Evolutionary conservation across 2,329 filamentous ascomycete genomes (phyloP).

Genomic region (Penicillium polonicum): DNA sequence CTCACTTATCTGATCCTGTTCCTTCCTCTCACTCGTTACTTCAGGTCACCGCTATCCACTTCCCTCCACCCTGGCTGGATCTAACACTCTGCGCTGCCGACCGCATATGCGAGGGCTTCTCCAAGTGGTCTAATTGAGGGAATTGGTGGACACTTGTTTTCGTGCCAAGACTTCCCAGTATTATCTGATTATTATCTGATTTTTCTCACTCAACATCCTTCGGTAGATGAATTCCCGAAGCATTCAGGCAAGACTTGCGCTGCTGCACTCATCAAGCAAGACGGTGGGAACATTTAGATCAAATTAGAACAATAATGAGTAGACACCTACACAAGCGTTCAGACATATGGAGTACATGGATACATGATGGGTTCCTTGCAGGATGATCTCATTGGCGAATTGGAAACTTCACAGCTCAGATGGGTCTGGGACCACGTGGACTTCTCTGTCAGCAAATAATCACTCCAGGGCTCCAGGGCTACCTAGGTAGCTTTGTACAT

Average conservation of each 20-base stretch:
- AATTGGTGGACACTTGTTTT: constrained; percentile 9
- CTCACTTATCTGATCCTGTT: constrained; percentile 26
- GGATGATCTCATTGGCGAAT: constrained; percentile 1
- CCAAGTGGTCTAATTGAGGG: background rate
- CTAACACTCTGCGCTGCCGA: constrained; percentile 17
- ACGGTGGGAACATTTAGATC: background rate
- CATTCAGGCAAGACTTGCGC: background rate
- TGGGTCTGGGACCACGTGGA: background rate
- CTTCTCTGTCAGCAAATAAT: background rate
- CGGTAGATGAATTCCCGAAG: background rate
- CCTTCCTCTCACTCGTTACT: constrained; percentile 22
- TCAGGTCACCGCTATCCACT: constrained; percentile 22
- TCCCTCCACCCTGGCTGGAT: constrained; percentile 21
- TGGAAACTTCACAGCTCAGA: background rate
- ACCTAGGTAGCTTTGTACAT: no score
- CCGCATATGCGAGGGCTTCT: constrained; percentile 2
- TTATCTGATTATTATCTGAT: constrained; percentile 13
- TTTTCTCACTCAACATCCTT: background rate
- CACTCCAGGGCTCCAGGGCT: no score
- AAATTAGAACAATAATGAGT: background rate
- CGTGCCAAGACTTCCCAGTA: background rate
- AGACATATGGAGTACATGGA: no score
- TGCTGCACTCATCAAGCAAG: background rate
- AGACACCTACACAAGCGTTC: background rate
- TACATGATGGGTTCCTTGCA: background rate